Evolutionary conservation across 192 early-diverging fungal genomes (phyloP).

Genomic region (Umbelopsis vinacea): DNA sequence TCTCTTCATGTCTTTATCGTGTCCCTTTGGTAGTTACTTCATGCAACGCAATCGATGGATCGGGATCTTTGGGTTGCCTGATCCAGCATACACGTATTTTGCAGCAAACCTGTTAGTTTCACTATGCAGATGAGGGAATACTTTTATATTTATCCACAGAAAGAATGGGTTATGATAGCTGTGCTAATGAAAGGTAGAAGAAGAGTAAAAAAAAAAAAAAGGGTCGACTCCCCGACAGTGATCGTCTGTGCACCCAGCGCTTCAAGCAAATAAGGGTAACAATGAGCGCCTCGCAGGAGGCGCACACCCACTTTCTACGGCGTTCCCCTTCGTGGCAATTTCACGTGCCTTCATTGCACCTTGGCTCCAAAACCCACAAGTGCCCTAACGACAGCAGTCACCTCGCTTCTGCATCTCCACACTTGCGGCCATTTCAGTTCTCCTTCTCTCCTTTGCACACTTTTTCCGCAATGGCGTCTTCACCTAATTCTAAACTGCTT

Average conservation of each 20-base stretch:
- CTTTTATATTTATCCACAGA: not conserved
- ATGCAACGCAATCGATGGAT: too few relatives aligned
- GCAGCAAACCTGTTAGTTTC: slow-evolving; percentile 17
- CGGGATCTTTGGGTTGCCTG: not conserved
- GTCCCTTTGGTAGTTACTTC: not conserved
- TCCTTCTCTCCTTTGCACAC: not conserved
- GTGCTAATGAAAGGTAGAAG: not conserved
- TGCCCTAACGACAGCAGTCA: not conserved
- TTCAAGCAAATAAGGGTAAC: slow-evolving; percentile 13
- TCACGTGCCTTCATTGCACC: not conserved
- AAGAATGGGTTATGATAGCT: not conserved
- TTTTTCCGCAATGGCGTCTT: slow-evolving; percentile 12
- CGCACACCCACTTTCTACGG: not conserved
- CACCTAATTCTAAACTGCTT: slow-evolving; percentile 21
- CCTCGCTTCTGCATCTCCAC: not conserved
- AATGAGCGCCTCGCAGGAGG: slow-evolving; percentile 16
- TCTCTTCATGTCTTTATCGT: not conserved
- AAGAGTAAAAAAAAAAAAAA: too few relatives aligned
- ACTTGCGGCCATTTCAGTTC: not conserved
- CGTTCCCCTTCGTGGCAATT: not conserved
- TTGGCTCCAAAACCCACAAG: not conserved
- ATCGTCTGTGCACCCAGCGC: not conserved
- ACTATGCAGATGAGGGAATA: not conserved
- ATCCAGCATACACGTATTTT: not conserved
- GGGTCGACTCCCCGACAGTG: not conserved